phyloP scores from a whole-genome alignment of 2,329 filamentous ascomycete species.

The Raffaelea arxii region DNA sequence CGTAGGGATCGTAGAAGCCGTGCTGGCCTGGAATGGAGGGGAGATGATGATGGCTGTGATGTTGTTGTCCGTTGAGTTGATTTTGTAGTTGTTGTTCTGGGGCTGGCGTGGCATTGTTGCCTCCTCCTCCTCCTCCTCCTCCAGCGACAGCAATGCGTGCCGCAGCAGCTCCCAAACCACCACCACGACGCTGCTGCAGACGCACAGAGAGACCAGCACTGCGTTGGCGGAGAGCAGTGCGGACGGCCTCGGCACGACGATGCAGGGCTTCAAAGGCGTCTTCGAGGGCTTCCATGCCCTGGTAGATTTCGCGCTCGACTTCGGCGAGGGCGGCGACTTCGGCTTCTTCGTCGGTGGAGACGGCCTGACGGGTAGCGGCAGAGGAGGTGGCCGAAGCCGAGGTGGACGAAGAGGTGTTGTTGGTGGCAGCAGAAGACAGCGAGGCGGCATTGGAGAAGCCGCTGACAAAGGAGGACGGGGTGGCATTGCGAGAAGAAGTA shows the following conservation, averaged over 20 bases:
- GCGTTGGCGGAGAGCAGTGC: constrained; percentile 69
- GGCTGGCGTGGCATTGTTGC: constrained; percentile 35
- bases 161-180: constrained; percentile 17
- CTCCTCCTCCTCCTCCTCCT: too few species aligned
- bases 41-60: too few species aligned
- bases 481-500: background rate
- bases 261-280: constrained; percentile 93
- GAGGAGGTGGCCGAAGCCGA: constrained; percentile 37
- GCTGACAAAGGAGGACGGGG: background rate
- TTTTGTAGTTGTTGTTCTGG: too few species aligned
- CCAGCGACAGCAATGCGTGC: constrained; percentile 45
- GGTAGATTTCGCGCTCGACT: constrained; percentile 86
- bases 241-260: constrained; percentile 69
- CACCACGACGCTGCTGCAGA: constrained; percentile 46
- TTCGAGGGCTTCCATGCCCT: constrained; percentile 88
- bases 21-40: too few species aligned
- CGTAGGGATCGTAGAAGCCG: background rate
- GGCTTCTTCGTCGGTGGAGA: constrained; percentile 87
- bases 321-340: constrained; percentile 86
- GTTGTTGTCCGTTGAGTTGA: too few species aligned
- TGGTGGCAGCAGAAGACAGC: background rate
- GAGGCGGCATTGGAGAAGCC: background rate
- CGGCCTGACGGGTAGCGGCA: constrained; percentile 42
- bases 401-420: constrained; percentile 42
- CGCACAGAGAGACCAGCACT: constrained; percentile 64